phyloP scores from a whole-genome alignment of 169 alveolate genomes.

The Eimeria sp. region DNA sequence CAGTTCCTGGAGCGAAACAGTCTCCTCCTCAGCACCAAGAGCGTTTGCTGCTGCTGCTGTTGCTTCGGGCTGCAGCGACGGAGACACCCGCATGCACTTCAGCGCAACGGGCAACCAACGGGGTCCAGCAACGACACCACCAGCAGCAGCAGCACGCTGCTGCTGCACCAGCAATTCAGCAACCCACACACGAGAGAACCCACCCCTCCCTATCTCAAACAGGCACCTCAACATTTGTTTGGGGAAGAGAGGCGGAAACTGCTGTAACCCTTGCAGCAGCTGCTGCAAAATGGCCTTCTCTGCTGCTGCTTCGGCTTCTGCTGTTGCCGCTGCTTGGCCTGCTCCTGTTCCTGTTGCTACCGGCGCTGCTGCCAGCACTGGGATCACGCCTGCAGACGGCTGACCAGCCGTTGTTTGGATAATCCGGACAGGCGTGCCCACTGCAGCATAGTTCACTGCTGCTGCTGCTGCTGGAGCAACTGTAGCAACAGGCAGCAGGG shows the following conservation, averaged over 20 bases:
- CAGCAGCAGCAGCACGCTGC: slow-evolving; percentile 35
- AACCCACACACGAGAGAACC: slow-evolving; percentile 56
- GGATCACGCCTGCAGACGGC: background rate
- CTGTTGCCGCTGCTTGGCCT: slow-evolving; percentile 5
- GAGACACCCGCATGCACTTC: slow-evolving; percentile 59
- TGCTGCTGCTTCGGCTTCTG: slow-evolving; percentile 22
- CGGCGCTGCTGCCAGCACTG: slow-evolving; percentile 6
- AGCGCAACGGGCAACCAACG: slow-evolving; percentile 48
- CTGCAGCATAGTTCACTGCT: slow-evolving; percentile 28
- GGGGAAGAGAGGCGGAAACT: slow-evolving; percentile 49
- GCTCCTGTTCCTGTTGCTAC: background rate
- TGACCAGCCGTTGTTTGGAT: background rate
- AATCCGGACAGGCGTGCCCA: slow-evolving; percentile 17
- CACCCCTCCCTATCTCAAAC: slow-evolving; percentile 50
- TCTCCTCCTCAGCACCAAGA: too few relatives aligned
- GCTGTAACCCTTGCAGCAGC: slow-evolving; percentile 29
- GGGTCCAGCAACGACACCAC: background rate
- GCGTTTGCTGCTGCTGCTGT: slow-evolving; percentile 32
- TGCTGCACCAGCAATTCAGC: slow-evolving; percentile 61
- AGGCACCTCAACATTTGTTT: slow-evolving; percentile 43
- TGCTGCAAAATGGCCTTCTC: slow-evolving; percentile 23
- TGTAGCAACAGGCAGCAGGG: slow-evolving; percentile 38
- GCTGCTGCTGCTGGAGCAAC: slow-evolving; percentile 37
- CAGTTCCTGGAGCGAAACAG: slow-evolving; percentile 5
- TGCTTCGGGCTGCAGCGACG: slow-evolving; percentile 22